Base-by-base conservation (phyloP, 2,329 filamentous ascomycete species). In the Pestalotiopsis sp. region DNA sequence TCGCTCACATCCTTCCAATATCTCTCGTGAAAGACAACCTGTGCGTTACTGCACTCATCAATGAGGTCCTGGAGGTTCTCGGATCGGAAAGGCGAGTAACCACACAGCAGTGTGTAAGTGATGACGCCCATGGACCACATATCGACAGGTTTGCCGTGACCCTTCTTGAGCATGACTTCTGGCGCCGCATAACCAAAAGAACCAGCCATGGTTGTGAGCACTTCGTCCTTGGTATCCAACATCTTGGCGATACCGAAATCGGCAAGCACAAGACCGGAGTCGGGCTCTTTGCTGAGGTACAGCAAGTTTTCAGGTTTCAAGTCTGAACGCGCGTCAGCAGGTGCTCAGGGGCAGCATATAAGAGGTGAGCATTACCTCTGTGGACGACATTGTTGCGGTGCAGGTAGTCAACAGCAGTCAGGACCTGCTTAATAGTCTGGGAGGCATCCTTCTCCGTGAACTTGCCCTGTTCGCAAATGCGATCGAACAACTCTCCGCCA, bases 61-160 rank as follows among this genome's bases (percentile, higher is more conserved):
- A 99, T 97, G 72, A 99, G 86, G 75, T 98, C 96, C 72, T 92
- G 88, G 62, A 99, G 85, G 75, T 93, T 97, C 83, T 99, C 96
- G 70, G 94, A 96, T 73, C 96, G 91, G 88, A 99, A 99, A 22
- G 96, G 96, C 58, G 95, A 98, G 84, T 99, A 99, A 73, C 96
- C 96, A 78, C 97, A 99, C 64, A 99, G 92, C 35, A 99, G 86
- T 17, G 96, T 99, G 82, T 99, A 99, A 56, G 96, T 98, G 76
- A 99, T 99, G 76, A 99, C 96, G 70, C 96, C 96, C 81, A 99
- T 88, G 3, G 96, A 98, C 96, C 96, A 99, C 93, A 99, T 97
- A 78, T 99, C 96, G 40, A 98, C 96, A 4, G 96, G 94, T 81
- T 98, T 99, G 78, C 96, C 96, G 79, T 99, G 97, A 22, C 96